phyloP scores from a whole-genome alignment of 2,329 filamentous ascomycete species.

The Alternaria gansuensis region DNA sequence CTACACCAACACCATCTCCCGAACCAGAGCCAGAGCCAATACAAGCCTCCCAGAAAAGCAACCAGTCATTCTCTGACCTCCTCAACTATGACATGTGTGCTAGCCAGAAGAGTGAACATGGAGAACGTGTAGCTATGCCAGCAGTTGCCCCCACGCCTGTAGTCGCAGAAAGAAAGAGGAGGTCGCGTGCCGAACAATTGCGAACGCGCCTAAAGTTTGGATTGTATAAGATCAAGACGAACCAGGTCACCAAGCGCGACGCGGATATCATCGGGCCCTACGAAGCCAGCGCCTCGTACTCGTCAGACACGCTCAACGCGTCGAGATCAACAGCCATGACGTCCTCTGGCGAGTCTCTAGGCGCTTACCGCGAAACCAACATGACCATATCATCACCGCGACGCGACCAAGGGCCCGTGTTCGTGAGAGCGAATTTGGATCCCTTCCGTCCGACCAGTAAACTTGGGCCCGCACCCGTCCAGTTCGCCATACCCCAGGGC shows the following conservation, averaged over 20 bases:
- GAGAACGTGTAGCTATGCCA: constrained; percentile 15
- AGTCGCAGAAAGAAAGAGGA: constrained; percentile 25
- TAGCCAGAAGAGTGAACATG: constrained; percentile 50
- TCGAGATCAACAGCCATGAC: constrained; percentile 35
- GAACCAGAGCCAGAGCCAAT: constrained; percentile 27
- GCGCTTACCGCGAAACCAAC: constrained; percentile 34
- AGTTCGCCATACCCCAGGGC: constrained; percentile 41
- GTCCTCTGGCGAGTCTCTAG: constrained; percentile 25
- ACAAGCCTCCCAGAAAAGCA: constrained; percentile 46
- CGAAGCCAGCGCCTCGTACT: constrained; percentile 34
- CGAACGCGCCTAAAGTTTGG: constrained; percentile 74
- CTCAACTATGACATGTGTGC: constrained; percentile 59
- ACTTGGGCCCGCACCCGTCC: constrained; percentile 52
- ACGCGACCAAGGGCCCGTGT: constrained; percentile 33
- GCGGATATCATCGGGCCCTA: constrained; percentile 62
- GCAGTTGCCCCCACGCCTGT: constrained; percentile 21
- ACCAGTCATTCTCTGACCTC: constrained; percentile 58
- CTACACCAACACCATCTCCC: constrained; percentile 40
- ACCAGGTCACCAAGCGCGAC: constrained; percentile 71
- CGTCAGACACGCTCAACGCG: constrained; percentile 27
- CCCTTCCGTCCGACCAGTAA: constrained; percentile 43
- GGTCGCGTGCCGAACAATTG: constrained; percentile 70
- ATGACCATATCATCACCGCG: constrained; percentile 44
- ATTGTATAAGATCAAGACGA: constrained; percentile 77
- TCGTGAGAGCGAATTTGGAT: constrained; percentile 45